Conservation (phyloP, 306 rosid genomes). For the Macrotyloma uniflorum region DNA sequence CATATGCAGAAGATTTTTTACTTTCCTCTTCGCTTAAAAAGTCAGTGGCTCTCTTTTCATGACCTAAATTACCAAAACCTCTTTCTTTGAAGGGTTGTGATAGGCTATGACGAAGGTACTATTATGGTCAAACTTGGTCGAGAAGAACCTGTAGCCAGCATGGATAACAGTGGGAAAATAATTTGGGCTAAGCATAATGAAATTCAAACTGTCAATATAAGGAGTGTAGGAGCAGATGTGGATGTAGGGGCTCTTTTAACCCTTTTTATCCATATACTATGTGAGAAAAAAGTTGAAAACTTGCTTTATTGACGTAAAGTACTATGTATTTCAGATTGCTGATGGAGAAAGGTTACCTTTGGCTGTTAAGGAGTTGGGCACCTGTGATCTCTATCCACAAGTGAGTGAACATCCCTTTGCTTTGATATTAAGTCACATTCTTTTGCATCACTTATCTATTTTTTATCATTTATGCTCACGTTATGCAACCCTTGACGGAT, state of each 20-base stretch:
- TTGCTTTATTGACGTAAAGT: constrained; percentile 23
- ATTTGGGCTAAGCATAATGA: constrained; percentile 99
- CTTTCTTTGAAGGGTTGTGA: constrained; percentile 74
- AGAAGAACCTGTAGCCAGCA: constrained; percentile 97
- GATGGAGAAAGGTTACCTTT: constrained; percentile 98
- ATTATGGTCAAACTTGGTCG: constrained; percentile 99
- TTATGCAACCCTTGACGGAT: not conserved
- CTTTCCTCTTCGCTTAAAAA: constrained; percentile 10
- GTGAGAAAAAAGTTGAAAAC: constrained; percentile 4
- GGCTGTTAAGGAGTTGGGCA: constrained; percentile 97
- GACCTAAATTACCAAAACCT: constrained; percentile 10
- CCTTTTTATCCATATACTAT: constrained; percentile 9
- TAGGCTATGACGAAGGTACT: constrained; percentile 99
- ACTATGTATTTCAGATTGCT: constrained; percentile 65
- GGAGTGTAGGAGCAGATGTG: constrained; percentile 88
- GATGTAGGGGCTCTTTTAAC: constrained; percentile 63
- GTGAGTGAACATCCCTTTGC: constrained; percentile 49
- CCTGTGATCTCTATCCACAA: constrained; percentile 99
- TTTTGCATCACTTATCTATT: constrained; percentile 18
- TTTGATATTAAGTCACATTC: constrained; percentile 26
- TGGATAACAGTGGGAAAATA: constrained; percentile 97
- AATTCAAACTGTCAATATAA: constrained; percentile 95
- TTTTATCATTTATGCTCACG: constrained; percentile 13
- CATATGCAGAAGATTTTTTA: constrained; percentile 21
- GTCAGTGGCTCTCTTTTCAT: constrained; percentile 4